phyloP scores from a whole-genome alignment of 108 stramenopile species.

The Discostella pseudostelligera region DNA sequence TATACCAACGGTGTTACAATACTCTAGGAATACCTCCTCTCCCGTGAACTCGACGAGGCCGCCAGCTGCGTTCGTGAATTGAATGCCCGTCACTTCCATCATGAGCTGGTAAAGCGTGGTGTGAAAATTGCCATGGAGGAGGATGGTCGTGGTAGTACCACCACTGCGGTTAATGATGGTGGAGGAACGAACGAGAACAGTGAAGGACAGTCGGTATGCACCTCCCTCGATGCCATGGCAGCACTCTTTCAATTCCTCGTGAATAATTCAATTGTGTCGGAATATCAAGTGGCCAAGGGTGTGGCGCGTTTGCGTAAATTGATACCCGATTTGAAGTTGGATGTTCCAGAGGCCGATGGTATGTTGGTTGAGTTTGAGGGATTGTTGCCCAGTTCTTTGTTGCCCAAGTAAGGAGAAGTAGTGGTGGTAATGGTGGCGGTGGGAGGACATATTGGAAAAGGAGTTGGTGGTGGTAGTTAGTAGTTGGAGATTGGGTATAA shows the following conservation, averaged over 20 bases:
- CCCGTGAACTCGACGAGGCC: constrained; percentile 92
- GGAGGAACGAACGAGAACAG: neutral
- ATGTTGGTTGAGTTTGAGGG: constrained; percentile 73
- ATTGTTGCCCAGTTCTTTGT: constrained; percentile 49
- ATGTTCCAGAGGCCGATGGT: constrained; percentile 69
- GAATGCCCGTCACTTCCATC: constrained; percentile 86
- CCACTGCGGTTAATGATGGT: neutral
- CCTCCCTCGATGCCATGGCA: constrained; percentile 82
- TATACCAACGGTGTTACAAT: too few species aligned
- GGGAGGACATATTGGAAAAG: too few species aligned
- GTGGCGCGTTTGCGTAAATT: constrained; percentile 65
- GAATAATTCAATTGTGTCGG: constrained; percentile 77
- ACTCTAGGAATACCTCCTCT: constrained; percentile 76
- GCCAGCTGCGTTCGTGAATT: constrained; percentile 89
- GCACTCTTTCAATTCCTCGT: constrained; percentile 60
- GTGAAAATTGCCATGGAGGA: constrained; percentile 85
- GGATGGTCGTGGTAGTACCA: constrained; percentile 61
- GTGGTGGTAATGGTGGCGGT: too few species aligned
- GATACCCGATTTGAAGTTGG: constrained; percentile 67
- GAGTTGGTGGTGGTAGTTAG: too few species aligned
- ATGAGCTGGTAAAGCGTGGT: constrained; percentile 97
- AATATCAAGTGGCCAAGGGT: constrained; percentile 82
- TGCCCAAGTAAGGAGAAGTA: neutral
- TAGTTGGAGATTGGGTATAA: too few species aligned
- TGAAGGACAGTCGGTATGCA: constrained; percentile 8